A percentile compares a stretch with the other conserved stretches of the same genome.
These are phyloP conservation scores for Pseudodiploospora longispora DNA, from an alignment of 2,329 filamentous ascomycete species.

Conservation along the genomic window DNA sequence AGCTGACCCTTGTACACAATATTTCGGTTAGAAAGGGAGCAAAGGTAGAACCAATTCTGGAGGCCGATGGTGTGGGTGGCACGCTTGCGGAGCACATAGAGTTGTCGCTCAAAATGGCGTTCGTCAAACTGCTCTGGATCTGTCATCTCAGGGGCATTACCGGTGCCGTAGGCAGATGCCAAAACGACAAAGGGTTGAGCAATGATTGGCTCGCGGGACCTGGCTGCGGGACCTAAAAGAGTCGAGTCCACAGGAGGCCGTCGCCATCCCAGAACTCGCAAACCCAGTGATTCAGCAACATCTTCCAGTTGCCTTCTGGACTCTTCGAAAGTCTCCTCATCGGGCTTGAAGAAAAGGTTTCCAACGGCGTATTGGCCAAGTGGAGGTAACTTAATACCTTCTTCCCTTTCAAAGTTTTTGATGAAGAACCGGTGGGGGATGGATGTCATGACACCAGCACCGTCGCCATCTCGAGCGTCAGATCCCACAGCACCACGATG, in stretches of 20 bases:
- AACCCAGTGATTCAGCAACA: conserved; percentile 76
- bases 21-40: conserved; percentile 94
- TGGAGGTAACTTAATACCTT: conserved; percentile 77
- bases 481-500: conserved; percentile 97
- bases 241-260: conserved; percentile 90
- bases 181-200: conserved; percentile 93
- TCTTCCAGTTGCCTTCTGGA: conserved; percentile 92
- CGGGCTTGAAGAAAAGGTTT: conserved; percentile 98
- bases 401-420: conserved; percentile 94
- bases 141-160: conserved; percentile 67
- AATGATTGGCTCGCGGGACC: conserved; percentile 90
- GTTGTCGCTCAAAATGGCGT: conserved; percentile 79
- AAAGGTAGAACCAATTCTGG: conserved; percentile 98
- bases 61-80: conserved; percentile 90
- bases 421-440: conserved; percentile 98
- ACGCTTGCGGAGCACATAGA: conserved; percentile 91
- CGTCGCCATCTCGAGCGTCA: conserved; percentile 94
- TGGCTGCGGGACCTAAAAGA: conserved; percentile 83
- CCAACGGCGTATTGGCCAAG: conserved; percentile 92
- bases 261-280: conserved; percentile 93
- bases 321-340: conserved; percentile 79
- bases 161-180: conserved; percentile 73
- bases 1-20: conserved; percentile 99
- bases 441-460: conserved; percentile 98
- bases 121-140: conserved; percentile 78